Conservation (phyloP, 1,284 basidiomycete species). For the Cystobasidium slooffiae region DNA sequence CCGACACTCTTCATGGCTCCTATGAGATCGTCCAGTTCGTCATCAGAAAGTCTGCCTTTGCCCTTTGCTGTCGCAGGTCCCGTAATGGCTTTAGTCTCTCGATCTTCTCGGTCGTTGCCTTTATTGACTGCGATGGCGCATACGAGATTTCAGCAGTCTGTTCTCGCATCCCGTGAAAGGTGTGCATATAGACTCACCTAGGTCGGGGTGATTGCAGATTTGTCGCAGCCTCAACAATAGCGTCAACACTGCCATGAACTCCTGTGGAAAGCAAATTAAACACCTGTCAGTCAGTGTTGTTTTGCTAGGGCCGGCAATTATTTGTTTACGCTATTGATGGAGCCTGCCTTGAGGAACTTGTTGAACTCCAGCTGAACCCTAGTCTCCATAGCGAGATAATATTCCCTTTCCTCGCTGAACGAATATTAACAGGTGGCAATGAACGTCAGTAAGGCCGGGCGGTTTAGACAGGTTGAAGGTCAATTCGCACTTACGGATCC, state of each 20-base stretch:
- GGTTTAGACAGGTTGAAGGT: background rate
- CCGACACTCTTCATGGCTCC: slow-evolving; percentile 60
- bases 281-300: background rate
- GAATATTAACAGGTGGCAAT: slow-evolving; percentile 41
- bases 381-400: slow-evolving; percentile 77
- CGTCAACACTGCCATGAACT: slow-evolving; percentile 43
- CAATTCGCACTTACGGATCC: slow-evolving; percentile 47
- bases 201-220: slow-evolving; percentile 80
- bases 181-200: slow-evolving; percentile 62
- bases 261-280: background rate
- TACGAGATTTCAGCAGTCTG: slow-evolving; percentile 7
- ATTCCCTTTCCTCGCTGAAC: slow-evolving; percentile 74
- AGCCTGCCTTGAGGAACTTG: slow-evolving; percentile 64
- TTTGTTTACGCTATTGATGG: slow-evolving; percentile 58
- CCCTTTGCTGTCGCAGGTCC: slow-evolving; percentile 8
- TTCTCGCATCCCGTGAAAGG: background rate
- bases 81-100: slow-evolving; percentile 37
- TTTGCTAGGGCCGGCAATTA: background rate
- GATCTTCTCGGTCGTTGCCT: slow-evolving; percentile 32
- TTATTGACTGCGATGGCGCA: slow-evolving; percentile 26
- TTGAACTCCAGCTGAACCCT: slow-evolving; percentile 75
- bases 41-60: slow-evolving; percentile 53
- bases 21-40: slow-evolving; percentile 54
- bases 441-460: slow-evolving; percentile 58
- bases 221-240: slow-evolving; percentile 50